Percentiles rank a stretch among this genome's conserved stretches.
Evolutionary conservation across 2,329 filamentous ascomycete species (phyloP).

Genomic region (Fusarium cyanostomum): DNA sequence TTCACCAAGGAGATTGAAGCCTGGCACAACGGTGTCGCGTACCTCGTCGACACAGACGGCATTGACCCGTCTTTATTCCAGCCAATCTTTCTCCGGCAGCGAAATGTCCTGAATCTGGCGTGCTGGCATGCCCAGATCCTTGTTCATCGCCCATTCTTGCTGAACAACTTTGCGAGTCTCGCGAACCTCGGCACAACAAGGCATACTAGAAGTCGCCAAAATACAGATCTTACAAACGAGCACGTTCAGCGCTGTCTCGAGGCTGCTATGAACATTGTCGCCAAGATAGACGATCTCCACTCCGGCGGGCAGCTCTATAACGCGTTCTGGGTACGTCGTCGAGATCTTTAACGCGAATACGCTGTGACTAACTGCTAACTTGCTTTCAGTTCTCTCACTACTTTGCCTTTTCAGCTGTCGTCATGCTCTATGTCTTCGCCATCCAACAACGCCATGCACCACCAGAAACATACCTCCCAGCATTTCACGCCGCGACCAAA

Average conservation of each 20-base stretch:
- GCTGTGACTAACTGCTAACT: conserved; percentile 50
- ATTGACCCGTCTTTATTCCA: conserved; percentile 47
- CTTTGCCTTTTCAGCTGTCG: conserved; percentile 56
- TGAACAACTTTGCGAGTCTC: conserved; percentile 47
- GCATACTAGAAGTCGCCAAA: conserved; percentile 35
- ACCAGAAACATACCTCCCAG: conserved; percentile 41
- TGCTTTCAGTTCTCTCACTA: conserved; percentile 51
- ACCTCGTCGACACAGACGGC: conserved; percentile 52
- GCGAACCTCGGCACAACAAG: conserved; percentile 8
- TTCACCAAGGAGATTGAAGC: conserved; percentile 45
- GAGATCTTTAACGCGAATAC: conserved; percentile 46
- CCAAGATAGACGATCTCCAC: conserved; percentile 47
- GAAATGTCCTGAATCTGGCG: conserved; percentile 53
- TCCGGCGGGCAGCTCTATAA: conserved; percentile 14
- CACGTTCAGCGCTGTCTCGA: conserved; percentile 48
- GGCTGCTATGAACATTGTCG: conserved; percentile 53
- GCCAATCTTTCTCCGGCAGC: conserved; percentile 53
- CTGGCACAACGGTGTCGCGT: conserved; percentile 48
- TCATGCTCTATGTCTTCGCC: conserved; percentile 56
- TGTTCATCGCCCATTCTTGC: conserved; percentile 50
- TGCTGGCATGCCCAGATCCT: conserved; percentile 56
- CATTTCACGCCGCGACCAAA: conserved; percentile 50
- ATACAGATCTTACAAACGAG: conserved; percentile 27
- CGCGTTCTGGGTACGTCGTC: conserved; percentile 10
- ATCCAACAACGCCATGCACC: conserved; percentile 50